Percentiles rank a stretch among this genome's conserved stretches.
phyloP scores from a whole-genome alignment of 2,329 filamentous ascomycete genomes.

The Canariomyces notabilis region DNA sequence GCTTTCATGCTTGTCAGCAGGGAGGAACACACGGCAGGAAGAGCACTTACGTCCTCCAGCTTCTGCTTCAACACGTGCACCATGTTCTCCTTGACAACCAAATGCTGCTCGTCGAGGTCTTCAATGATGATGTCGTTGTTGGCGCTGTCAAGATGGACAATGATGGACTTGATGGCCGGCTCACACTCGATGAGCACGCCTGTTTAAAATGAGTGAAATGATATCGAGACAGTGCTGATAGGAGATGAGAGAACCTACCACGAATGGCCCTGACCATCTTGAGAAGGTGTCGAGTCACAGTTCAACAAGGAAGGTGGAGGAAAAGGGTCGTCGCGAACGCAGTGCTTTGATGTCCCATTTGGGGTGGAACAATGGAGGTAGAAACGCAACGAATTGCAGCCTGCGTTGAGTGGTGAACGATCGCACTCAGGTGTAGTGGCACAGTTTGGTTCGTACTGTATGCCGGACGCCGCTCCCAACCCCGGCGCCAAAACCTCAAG shows the following conservation, averaged over 20 bases:
- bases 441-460: too few species aligned
- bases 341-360: too few species aligned
- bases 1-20: constrained; percentile 18
- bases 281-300: too few species aligned
- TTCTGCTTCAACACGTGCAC: constrained; percentile 60
- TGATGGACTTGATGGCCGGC: constrained; percentile 82
- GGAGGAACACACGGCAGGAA: background rate
- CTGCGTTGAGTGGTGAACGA: too few species aligned
- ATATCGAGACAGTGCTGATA: background rate
- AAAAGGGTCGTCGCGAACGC: too few species aligned
- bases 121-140: constrained; percentile 73
- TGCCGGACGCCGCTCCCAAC: too few species aligned
- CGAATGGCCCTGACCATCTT: constrained; percentile 21
- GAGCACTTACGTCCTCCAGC: constrained; percentile 57
- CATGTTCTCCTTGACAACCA: constrained; percentile 72
- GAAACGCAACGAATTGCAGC: too few species aligned
- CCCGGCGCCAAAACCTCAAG: too few species aligned
- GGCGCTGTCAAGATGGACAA: constrained; percentile 67
- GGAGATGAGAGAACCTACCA: constrained; percentile 7
- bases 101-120: constrained; percentile 70
- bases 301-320: too few species aligned
- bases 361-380: too few species aligned
- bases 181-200: constrained; percentile 77
- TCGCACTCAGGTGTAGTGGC: too few species aligned
- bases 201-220: too few species aligned